Percentiles rank a stretch among this genome's conserved stretches.
Evolutionary conservation across 352 stramenopile species (phyloP).

Genomic region (Globisporangium spinosum): DNA sequence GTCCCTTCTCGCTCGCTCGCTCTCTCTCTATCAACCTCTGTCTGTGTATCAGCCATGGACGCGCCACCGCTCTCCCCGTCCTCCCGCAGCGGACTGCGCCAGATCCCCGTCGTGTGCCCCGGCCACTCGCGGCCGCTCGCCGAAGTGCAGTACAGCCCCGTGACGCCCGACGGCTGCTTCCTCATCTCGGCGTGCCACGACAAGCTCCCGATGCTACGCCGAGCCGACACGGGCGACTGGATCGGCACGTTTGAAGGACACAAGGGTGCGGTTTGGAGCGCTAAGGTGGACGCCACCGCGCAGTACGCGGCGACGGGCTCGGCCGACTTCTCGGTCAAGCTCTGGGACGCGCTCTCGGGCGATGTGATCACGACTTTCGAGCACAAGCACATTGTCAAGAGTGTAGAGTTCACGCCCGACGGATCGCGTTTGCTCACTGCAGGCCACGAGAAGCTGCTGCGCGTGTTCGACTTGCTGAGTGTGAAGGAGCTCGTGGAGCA

Average conservation of each 20-base stretch:
- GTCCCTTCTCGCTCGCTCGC: background rate
- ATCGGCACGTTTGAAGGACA: conserved; percentile 97
- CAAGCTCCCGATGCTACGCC: conserved; percentile 87
- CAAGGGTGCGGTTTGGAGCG: conserved; percentile 93
- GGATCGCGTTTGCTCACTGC: conserved; percentile 86
- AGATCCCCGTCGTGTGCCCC: conserved; percentile 87
- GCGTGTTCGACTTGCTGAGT: conserved; percentile 85
- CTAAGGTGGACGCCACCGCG: conserved; percentile 83
- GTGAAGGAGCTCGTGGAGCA: conserved; percentile 61
- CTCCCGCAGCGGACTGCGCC: conserved; percentile 42
- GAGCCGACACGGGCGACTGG: conserved; percentile 88
- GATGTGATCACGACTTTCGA: conserved; percentile 90
- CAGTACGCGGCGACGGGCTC: conserved; percentile 88
- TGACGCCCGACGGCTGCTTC: conserved; percentile 51
- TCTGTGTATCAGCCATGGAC: conserved; percentile 3
- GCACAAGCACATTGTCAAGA: conserved; percentile 98
- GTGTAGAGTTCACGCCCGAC: conserved; percentile 90
- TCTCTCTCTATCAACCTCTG: background rate
- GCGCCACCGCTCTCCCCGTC: conserved; percentile 39
- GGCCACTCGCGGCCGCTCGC: conserved; percentile 78
- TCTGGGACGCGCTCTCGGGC: conserved; percentile 97
- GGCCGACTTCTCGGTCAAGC: conserved; percentile 94
- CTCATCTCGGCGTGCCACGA: conserved; percentile 85
- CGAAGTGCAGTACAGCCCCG: conserved; percentile 70
- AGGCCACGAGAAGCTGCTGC: conserved; percentile 93